Base-by-base conservation (phyloP, 2,329 filamentous ascomycete species). In the Colletotrichum tabaci region DNA sequence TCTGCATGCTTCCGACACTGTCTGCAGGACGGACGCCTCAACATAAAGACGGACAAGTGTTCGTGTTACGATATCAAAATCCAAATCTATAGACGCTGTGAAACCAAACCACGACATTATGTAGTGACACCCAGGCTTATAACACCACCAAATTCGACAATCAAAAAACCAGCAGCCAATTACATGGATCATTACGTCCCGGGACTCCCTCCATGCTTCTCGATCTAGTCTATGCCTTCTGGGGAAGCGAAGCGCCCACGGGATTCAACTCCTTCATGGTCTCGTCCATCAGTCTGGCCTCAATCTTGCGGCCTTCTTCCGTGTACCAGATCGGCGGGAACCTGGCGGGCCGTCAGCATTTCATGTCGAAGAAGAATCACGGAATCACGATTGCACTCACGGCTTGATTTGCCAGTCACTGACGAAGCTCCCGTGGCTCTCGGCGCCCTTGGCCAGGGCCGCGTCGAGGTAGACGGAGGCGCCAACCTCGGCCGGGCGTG, bases 251-350 rank as follows among this genome's bases (percentile, higher is more conserved):
- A 49, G 49, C 61, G 4, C 47, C 61, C 13, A 21, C 35, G 21
- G 61, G 61, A 23, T 42, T 44, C 49, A 83, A 76, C 55, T 81
- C 79, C 7, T 74, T 66, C 61, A 83, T 69, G 4, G 82, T 84
- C 73, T 84, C 82, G 0, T 79, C 74, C 83, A 83, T 86, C 5
- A 85, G 61, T 23, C 75, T 76, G 2, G 84, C 77, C n/a, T 73
- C 80, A 26, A 84, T 67, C 4, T 75, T 68, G 30, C 78, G 77
- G 0, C 82, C 83, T 40, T 84, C 78, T 1, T 77, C 66, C 0
- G 76, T 79, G 47, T 84, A 83, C 12, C 80, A 66, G 4, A 78
- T 74, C 15, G 74, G 66, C 1, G 80, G 75, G 55, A 80, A 83
- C 73, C 82, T 84, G 61, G 4, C 26, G 9, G 1, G 16, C 40